Base-by-base conservation (phyloP, 306 rosid genomes). In the Pyrus bretschneideri region DNA sequence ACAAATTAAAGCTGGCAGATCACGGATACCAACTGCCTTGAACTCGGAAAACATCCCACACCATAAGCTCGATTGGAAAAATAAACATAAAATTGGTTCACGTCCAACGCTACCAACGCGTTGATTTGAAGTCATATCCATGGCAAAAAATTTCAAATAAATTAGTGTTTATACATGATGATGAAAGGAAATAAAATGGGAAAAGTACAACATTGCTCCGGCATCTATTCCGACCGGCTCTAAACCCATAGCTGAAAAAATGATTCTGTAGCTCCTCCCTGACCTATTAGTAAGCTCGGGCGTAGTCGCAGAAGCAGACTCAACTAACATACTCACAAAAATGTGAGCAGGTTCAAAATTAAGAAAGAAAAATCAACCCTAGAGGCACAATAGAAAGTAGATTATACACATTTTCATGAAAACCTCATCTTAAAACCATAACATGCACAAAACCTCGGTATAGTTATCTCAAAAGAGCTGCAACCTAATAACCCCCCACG, bases 401-500 rank as follows among this genome's bases (percentile, higher is more conserved):
- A 83, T 76, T 92, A 92, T 95, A 86, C 92, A 90, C 97, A 88
- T 89, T 86, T 88, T 85, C 84, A 76, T 79, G 83, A 29, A 73
- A 40, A 44, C 59, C 40, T 49, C 15, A 78, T 82, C 67, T 42
- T 27, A 23, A 69, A 44, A 57, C 81, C 63, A 23, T 45, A 57
- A 82, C 70, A 68, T 27, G 75, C 71, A 31, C 66, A 44, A 65
- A 67, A 72, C 66, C 63, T 10, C 31, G 1, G 70, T 10, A 71
- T 55, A 59, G 71, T 62, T 60, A 29, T 68, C 79, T 67, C 75
- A 75, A 22, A 76, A 63, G 69, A 83, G 80, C 76, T 45, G 87
- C 86, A 76, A 77, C 69, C 33, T n/a, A 23, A 49, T 15, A 74
- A 78, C 45, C 63, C 27, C 71, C 74, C 14, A 40, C 52, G 79